Evolutionary conservation across 2,329 filamentous ascomycete genomes (phyloP).

Genomic region (Microcyclosporella mali): DNA sequence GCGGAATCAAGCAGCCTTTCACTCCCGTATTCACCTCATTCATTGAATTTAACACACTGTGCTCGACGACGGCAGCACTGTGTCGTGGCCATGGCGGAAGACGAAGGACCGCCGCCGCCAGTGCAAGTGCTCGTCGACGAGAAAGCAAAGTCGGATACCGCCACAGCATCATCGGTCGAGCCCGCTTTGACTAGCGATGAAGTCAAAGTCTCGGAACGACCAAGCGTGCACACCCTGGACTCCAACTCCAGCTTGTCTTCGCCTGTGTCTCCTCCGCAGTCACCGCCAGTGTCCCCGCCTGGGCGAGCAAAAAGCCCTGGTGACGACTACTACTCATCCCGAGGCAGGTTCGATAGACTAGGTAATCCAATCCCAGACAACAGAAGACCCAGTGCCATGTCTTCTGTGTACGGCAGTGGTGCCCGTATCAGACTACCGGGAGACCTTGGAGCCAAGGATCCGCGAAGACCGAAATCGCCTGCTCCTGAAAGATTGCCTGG

Average conservation of each 20-base stretch:
- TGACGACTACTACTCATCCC: conserved; percentile 25
- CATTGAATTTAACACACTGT: not conserved
- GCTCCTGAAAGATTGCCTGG: conserved; percentile 24
- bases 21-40: not conserved
- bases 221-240: not conserved
- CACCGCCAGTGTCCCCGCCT: conserved; percentile 20
- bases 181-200: conserved; percentile 4
- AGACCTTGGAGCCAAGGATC: conserved; percentile 32
- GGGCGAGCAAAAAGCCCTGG: conserved; percentile 11
- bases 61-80: not conserved
- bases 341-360: conserved; percentile 26
- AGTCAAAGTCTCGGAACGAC: not conserved
- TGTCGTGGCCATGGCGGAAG: not conserved
- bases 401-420: conserved; percentile 23
- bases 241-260: conserved; percentile 13
- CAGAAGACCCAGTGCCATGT: conserved; percentile 25
- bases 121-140: conserved; percentile 2
- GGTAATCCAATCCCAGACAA: conserved; percentile 27
- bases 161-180: conserved; percentile 3
- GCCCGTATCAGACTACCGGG: conserved; percentile 29
- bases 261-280: conserved; percentile 22
- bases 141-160: not conserved
- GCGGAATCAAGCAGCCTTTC: no score
- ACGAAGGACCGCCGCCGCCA: not conserved
- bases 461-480: conserved; percentile 29